Base-by-base conservation (phyloP, 768 basidiomycete genomes). In the Leccinum incarnatum region DNA sequence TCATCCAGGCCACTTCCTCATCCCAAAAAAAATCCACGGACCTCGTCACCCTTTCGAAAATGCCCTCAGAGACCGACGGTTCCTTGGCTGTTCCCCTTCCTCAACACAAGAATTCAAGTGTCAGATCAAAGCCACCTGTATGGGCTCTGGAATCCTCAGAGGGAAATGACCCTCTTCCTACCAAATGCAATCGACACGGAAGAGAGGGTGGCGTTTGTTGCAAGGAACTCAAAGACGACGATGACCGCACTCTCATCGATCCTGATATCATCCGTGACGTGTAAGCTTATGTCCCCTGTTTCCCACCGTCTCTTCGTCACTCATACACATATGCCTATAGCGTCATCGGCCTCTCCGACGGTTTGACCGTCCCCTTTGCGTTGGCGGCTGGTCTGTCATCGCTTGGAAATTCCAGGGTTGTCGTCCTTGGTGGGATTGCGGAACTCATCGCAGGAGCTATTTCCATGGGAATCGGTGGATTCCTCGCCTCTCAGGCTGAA, bases 391-490 rank as follows among this genome's bases (percentile, higher is more conserved):
- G 94, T 56, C 82, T 95, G 25, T 91, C 91, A 11, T 89, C 94
- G 11, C 81, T 97, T 40, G 95, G 95, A 50, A 86, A 91, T 59
- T 94, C 93, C 7, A 85, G 81, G 55, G 81, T 98, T n/a, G 97
- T 99, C 62, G 89, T 96, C 51, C 82, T 96, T 29, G 96, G 94
- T 55, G 97, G 97, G 15, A 77, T 97, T 36, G 96, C 97, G 1
- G 97, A 99, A 72, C 87, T 99, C 64, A 93, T 96, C 57, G 93
- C 95, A 1, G 97, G 97, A 6, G 92, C 95, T 12, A 91, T 98
- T 49, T 94, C 91, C 2, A 99, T 99, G 96, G 97, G 97, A 60
- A 91, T 99, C 42, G 97, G 97, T 54, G 96, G 96, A 19, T 98
- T 96, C 81, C 87, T 99, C 51, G 95, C 95, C 3, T 94, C 95